phyloP scores from a whole-genome alignment of 345 rosid genomes.

The Melaleuca quinquenervia region DNA sequence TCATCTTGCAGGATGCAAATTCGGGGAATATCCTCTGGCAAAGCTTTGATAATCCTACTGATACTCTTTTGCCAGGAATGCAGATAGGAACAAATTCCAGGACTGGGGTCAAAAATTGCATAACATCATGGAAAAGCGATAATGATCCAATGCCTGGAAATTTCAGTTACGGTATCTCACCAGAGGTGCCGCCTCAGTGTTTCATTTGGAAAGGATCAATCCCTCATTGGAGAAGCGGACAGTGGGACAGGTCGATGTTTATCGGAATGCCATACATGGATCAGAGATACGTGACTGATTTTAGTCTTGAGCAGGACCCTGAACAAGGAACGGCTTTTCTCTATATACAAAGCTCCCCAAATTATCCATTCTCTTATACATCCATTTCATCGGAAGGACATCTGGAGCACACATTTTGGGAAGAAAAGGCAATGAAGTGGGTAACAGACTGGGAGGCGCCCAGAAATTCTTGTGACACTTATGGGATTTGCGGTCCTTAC shows the following conservation, averaged over 20 bases:
- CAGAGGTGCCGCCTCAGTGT: slow-evolving; percentile 8
- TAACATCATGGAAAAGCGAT: slow-evolving; percentile 18
- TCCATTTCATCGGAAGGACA: slow-evolving; percentile 6
- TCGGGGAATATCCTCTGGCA: slow-evolving; percentile 18
- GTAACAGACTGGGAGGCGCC: not conserved
- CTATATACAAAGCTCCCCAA: not conserved
- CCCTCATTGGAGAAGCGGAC: slow-evolving; percentile 2
- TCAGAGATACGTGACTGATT: not conserved
- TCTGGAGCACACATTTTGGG: slow-evolving; percentile 5
- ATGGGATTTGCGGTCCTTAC: slow-evolving; percentile 7
- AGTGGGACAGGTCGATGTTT: not conserved
- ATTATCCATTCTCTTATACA: not conserved
- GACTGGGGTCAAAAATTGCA: not conserved
- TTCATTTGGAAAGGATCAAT: not conserved
- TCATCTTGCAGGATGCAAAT: slow-evolving; percentile 4
- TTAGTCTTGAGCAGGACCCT: not conserved
- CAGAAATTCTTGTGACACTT: slow-evolving; percentile 6
- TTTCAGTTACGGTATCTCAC: slow-evolving; percentile 2
- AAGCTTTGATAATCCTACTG: slow-evolving; percentile 23
- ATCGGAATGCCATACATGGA: not conserved
- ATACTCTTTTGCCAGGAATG: slow-evolving; percentile 26
- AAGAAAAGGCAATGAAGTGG: slow-evolving; percentile 2
- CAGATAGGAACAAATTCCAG: slow-evolving; percentile 13
- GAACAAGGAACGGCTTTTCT: not conserved
- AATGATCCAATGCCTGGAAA: slow-evolving; percentile 23